A percentile compares a stretch with the other conserved stretches of the same genome.
Conservation (phyloP, 75 land plant genomes). For the Pinus taeda region DNA sequence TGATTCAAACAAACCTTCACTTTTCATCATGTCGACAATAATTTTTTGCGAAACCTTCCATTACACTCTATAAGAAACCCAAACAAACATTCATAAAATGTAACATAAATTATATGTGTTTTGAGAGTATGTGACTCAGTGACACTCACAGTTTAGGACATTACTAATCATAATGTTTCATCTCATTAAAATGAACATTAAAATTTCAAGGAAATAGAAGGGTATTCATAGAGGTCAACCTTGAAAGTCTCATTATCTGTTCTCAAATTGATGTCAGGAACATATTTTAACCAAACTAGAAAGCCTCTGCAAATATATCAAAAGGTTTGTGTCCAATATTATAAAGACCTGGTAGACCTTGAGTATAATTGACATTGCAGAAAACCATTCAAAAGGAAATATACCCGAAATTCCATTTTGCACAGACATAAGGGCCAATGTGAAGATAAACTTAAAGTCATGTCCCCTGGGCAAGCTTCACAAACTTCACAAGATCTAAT, state of each 20-base stretch:
- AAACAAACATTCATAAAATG: no score
- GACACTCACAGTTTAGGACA: neutral
- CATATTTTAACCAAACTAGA: constrained; percentile 39
- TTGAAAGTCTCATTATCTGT: constrained; percentile 48
- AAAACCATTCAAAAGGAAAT: neutral
- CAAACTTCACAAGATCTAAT: constrained; percentile 71
- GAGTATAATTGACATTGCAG: neutral
- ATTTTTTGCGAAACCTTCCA: constrained; percentile 73
- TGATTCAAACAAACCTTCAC: constrained; percentile 59
- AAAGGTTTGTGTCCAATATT: neutral
- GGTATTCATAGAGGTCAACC: constrained; percentile 10
- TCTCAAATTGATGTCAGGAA: constrained; percentile 41
- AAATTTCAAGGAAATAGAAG: neutral
- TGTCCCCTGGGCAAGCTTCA: constrained; percentile 72
- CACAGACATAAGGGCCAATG: constrained; percentile 93
- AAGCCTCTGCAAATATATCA: constrained; percentile 22
- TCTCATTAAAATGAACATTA: neutral
- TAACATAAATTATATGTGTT: neutral
- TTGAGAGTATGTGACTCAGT: no score
- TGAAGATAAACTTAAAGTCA: constrained; percentile 78
- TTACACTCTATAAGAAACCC: constrained; percentile 38
- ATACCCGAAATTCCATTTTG: constrained; percentile 96
- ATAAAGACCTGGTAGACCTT: neutral
- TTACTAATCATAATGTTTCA: neutral
- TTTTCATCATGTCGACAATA: constrained; percentile 78